phyloP scores from a whole-genome alignment of 768 basidiomycete species.

The Galerina sulciceps region DNA sequence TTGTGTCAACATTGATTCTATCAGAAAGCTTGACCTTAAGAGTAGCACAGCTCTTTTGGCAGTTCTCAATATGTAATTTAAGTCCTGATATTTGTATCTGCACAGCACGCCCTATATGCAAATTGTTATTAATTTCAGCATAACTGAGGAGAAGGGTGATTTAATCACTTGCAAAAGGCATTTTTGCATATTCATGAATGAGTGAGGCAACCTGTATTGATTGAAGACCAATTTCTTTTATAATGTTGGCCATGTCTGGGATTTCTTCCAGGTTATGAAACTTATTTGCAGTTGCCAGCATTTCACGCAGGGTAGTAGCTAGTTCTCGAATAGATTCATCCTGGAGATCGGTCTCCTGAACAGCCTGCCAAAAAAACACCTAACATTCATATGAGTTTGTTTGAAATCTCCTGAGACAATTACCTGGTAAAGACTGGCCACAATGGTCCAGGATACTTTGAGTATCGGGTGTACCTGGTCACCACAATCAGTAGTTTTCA shows the following conservation, averaged over 20 bases:
- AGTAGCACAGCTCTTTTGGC: too few relatives aligned
- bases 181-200: slow-evolving; percentile 5
- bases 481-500: too few relatives aligned
- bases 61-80: too few relatives aligned
- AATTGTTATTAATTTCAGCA: too few relatives aligned
- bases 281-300: background rate
- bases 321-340: background rate
- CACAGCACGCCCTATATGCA: too few relatives aligned
- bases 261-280: background rate
- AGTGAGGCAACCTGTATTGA: background rate
- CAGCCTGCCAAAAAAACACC: background rate
- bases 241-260: background rate
- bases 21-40: too few relatives aligned
- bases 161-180: too few relatives aligned
- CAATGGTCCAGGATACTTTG: background rate
- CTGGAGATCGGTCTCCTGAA: background rate
- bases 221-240: background rate
- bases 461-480: slow-evolving; percentile 1
- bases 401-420: background rate
- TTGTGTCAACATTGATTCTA: too few relatives aligned
- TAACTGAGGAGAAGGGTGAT: too few relatives aligned
- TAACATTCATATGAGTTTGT: background rate
- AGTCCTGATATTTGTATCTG: too few relatives aligned
- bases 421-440: background rate
- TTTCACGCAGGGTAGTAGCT: background rate